Evolutionary conservation across 2,329 filamentous ascomycete species (phyloP), one percentile per base, ranked within the genome.

Genomic region (Domatiomyces catenatus): DNA sequence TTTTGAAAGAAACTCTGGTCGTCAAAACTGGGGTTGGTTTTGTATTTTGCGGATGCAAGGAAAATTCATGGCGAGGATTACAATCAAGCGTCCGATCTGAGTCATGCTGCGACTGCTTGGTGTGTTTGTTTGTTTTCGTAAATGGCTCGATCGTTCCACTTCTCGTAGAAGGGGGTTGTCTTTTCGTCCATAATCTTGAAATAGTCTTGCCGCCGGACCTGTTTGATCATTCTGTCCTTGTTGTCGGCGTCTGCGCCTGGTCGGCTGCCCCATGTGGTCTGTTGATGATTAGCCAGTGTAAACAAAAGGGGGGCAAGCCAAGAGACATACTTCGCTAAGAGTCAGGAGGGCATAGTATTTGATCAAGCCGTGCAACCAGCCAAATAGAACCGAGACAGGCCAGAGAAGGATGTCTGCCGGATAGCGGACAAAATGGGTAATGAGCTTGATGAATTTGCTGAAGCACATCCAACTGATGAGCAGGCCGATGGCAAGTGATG

Each of bases 191-290:
- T 26, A 6, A 44, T 26, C 36, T 52, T 47, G 17, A 50, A 53
- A 20, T 46, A 45, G 46, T 48, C 48, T 3, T 50, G 50, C 15
- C 48, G 20, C 44, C 50, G 54, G 39, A 50, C 53, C 48, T 58
- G 56, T 44, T 50, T 56, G 45, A 61, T 77, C 71, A 86, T 80
- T 62, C 84, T 81, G 59, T 80, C 75, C 56, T 76, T 76, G 67
- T 93, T 84, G 67, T 93, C 84, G 59, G 83, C 77, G 67, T 95
- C 89, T 63, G 87, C 89, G 61, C 92, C 89, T 61, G 87, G 86
- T 67, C 89, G 83, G 69, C 87, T 94, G 63, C 89, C 89, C 89
- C 89, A 95, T 48, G 88, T 90, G 44, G 89, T 95, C 89, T 95
- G 64, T 52, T 48, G 45, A 52, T 46, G 56, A 47, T 59, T 60